These are phyloP conservation scores for Butyriboletus regius DNA, from an alignment of 1,284 basidiomycete species.

Conservation along the genomic window DNA sequence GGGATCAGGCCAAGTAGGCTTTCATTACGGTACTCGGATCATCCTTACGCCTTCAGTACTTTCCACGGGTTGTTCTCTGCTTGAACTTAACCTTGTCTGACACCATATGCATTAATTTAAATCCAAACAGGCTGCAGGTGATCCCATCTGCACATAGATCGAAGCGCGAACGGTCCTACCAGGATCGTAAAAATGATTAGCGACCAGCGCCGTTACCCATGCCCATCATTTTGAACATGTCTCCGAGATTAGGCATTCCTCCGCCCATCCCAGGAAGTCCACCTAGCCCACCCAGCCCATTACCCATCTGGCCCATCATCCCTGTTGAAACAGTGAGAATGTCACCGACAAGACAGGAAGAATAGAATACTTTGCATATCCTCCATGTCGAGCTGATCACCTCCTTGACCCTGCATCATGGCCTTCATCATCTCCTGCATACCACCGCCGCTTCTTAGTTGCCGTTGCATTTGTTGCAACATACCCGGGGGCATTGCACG, in stretches of 20 bases:
- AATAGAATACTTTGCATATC: constrained; percentile 69
- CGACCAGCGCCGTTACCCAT: constrained; percentile 49
- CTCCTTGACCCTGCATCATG: constrained; percentile 86
- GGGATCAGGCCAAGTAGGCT: constrained; percentile 31
- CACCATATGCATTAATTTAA: constrained; percentile 16
- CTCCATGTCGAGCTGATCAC: constrained; percentile 75
- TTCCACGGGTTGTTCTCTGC: constrained; percentile 4
- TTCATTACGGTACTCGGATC: constrained; percentile 19
- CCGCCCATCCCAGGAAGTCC: constrained; percentile 40
- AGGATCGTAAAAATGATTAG: constrained; percentile 16
- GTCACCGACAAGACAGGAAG: constrained; percentile 1
- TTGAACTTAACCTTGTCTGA: constrained; percentile 30
- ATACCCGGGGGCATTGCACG: constrained; percentile 84
- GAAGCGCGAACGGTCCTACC: constrained; percentile 8
- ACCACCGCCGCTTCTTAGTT: constrained; percentile 75
- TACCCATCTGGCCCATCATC: constrained; percentile 84
- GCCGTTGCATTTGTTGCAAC: constrained; percentile 76
- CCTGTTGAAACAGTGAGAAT: constrained; percentile 36
- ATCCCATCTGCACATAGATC: constrained; percentile 17
- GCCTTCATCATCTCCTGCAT: constrained; percentile 94
- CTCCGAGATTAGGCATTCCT: constrained; percentile 59
- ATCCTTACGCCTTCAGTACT: constrained; percentile 8
- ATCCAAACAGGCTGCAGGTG: constrained; percentile 9
- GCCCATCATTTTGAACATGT: constrained; percentile 82
- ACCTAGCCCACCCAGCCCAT: constrained; percentile 50